These are phyloP conservation scores for Fistulina hepatica DNA, from an alignment of 1,284 basidiomycete genomes.

Conservation along the genomic window DNA sequence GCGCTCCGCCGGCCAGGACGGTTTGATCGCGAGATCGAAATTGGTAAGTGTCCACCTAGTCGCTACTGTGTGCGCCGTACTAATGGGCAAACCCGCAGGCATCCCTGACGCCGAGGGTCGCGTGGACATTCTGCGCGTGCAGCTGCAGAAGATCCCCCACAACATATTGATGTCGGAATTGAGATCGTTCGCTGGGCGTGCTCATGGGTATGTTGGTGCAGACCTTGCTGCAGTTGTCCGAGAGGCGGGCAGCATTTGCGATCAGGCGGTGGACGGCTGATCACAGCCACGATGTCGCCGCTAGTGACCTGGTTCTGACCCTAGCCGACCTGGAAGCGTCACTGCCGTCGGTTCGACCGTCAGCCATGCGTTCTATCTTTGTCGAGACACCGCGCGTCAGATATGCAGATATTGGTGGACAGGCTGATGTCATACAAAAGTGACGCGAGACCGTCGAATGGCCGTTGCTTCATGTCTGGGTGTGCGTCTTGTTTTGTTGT, in stretches of 20 bases:
- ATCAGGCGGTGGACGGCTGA: constrained; percentile 80
- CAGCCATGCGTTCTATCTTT: constrained; percentile 90
- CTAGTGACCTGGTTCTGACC: constrained; percentile 38
- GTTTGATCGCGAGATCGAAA: constrained; percentile 96
- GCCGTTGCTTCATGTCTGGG: constrained; percentile 88
- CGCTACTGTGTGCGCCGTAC: no score
- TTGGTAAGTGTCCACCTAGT: constrained; percentile 43
- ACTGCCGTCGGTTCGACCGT: constrained; percentile 76
- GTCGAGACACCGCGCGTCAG: constrained; percentile 76
- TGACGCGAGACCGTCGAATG: constrained; percentile 88
- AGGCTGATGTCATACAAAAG: constrained; percentile 68
- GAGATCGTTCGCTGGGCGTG: constrained; percentile 57
- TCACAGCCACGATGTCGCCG: no score
- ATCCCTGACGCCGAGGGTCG: constrained; percentile 83
- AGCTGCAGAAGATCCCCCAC: constrained; percentile 77
- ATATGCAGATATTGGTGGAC: constrained; percentile 89
- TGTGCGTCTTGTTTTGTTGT: constrained; percentile 80
- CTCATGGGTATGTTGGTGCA: constrained; percentile 96
- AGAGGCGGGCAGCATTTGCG: constrained; percentile 83
- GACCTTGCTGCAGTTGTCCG: constrained; percentile 89
- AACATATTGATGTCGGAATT: constrained; percentile 53
- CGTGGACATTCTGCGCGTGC: constrained; percentile 71
- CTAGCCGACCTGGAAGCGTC: constrained; percentile 60
- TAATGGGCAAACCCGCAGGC: constrained; percentile 49
- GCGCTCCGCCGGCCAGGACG: constrained; percentile 89